Evolutionary conservation across 768 basidiomycete species (phyloP), one percentile per base, ranked within the genome.

Genomic region (Grammothele lineata): DNA sequence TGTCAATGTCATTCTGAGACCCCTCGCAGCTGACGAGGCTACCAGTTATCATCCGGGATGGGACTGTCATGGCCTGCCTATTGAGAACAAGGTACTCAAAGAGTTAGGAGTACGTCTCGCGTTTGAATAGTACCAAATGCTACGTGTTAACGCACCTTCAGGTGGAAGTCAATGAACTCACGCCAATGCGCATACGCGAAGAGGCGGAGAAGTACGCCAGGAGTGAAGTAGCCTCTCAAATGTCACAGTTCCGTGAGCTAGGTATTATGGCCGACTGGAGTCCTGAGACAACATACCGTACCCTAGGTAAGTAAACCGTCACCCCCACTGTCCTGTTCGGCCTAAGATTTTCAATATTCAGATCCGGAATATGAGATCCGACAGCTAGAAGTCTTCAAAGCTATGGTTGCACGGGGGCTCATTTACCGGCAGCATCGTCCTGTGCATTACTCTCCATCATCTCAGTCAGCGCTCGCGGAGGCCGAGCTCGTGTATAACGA

Each of bases 11-110:
- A 23, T 9, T 11, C 46, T 37, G 12, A 15, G 15, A 40, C 3
- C n/a, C n/a, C n/a, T n/a, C n/a, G n/a, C n/a, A n/a, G 30, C 18
- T 51, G 26, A 40, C 27, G 27, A 30, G 14, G 27, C n/a, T 30
- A 14, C 27, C 14, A 97, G 95, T 59, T 97, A 94, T 67, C 66
- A 88, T 12, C 94, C 95, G 27, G 95, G 95, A 9, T 99, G 92
- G 92, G 95, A 99, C 60, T 98, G 95, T 58, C 95, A 99, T 63
- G 95, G 95, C 5, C 79, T 97, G 11, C 95, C 95, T 0, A 97
- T 98, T 51, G 95, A 98, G 64, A 91, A 92, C 55, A 97, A 96
- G 59, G 89, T 93, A 0, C 69, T 99, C 27, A 73, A 85, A 50
- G 77, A 85, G 19, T 72, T 95, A 22, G 75, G 79, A 45, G 89